Evolutionary conservation across 2,329 filamentous ascomycete genomes (phyloP), one percentile per base, ranked within the genome.

Genomic region (Exophiala spinifera): DNA sequence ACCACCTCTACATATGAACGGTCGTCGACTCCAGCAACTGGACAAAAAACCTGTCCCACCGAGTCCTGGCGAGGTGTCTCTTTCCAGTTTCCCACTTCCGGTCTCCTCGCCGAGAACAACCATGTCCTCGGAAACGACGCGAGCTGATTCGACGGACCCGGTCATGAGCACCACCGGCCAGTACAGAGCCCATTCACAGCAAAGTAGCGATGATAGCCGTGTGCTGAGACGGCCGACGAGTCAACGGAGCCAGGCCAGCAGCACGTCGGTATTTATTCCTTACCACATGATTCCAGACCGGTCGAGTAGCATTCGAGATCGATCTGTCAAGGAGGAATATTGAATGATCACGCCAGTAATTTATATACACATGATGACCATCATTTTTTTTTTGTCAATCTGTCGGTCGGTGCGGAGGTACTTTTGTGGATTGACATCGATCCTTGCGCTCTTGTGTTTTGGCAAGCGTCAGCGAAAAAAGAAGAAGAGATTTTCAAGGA

Each of bases 201-300:
- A 49, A 10, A 45, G 20, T 21, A 60, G 49, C 25, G 33, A 15
- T 51, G 49, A 25, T 4, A 45, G 36, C n/a, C 53, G 57, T 17
- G 36, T 51, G n/a, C 21, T 56, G 23, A 45, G 49, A n/a, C 48
- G 57, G 10, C 51, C 47, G 25, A 46, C 57, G 5, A 60, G 57
- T 20, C 45, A 40, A 23, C 44, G 43, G 23, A 60, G 57, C 17
- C 52, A 61, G 48, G 39, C 55, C 4, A 59, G 55, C 45, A 59
- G 49, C 42, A 31, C 47, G 23, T 61, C 58, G 8, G 48, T 39
- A 25, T 61, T 59, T 51, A 62, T 62, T 45, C 60, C 60, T 15
- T 51, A 42, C 33, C 60, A 62, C 45, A 53, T 61, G 60, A 59
- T 62, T 43, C 60, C 60, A 2, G 60, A 61, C 49, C 58, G 60